These are phyloP conservation scores for Glutinoglossum americanum DNA, from an alignment of 495 filamentous ascomycete genomes.

Conservation along the genomic window DNA sequence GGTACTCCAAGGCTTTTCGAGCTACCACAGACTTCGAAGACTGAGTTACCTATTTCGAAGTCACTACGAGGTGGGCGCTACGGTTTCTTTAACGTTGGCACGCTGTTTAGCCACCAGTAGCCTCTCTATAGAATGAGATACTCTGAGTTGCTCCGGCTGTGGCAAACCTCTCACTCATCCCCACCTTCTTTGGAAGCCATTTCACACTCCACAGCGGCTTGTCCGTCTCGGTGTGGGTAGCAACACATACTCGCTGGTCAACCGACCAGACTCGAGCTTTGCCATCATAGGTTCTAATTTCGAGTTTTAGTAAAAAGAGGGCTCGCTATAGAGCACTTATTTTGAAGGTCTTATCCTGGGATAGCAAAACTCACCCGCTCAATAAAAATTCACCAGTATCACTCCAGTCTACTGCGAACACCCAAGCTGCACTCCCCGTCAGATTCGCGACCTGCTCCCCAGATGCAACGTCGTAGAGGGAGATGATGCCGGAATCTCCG, in stretches of 20 bases:
- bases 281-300: constrained; percentile 50
- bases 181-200: constrained; percentile 58
- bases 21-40: no score
- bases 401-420: constrained; percentile 80
- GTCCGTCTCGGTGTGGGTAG: constrained; percentile 80
- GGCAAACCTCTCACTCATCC: constrained; percentile 65
- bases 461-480: constrained; percentile 72
- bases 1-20: no score
- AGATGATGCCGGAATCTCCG: constrained; percentile 73
- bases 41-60: no score
- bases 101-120: constrained; percentile 50
- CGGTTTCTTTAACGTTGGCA: no score
- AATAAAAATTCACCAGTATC: constrained; percentile 83
- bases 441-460: constrained; percentile 85
- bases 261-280: constrained; percentile 92
- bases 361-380: constrained; percentile 37
- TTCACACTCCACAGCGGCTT: constrained; percentile 68
- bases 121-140: constrained; percentile 80
- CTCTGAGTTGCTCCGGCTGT: constrained; percentile 61
- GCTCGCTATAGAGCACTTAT: neutral
- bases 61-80: no score
- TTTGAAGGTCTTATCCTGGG: neutral
- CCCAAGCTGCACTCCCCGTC: constrained; percentile 60
- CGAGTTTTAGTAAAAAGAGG: neutral
- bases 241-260: constrained; percentile 60